Base-by-base conservation (phyloP, 164 flowering plant genomes). In the Kalanchoe fedtschenkoi region DNA sequence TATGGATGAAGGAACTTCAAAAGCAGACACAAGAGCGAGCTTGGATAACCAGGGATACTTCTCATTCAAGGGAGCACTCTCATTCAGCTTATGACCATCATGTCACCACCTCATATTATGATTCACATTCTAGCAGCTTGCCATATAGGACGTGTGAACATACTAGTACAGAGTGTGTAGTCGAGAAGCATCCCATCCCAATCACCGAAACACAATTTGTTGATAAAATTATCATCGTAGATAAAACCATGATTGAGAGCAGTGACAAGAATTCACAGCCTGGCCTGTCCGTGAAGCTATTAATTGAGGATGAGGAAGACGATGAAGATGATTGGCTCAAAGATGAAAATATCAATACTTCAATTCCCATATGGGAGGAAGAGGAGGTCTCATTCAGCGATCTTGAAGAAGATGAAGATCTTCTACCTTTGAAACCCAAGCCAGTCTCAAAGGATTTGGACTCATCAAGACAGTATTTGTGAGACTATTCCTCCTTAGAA, bases 381-480 rank as follows among this genome's bases (percentile, higher is more conserved):
- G 99, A 93, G 38, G 97, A 88, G 64, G 82, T 93, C 6, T 88
- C 99, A 19, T 93, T 93, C 68, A 93, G 87, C 67, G 91, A 83
- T 68, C 80, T 85, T 35, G 91, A 83, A 66, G 86, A 77, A 62
- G 81, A 78, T 55, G 74, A 60, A 46, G 76, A 76, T 60, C 56
- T 51, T 51, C 11, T 65, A 47, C 83, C 83, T n/a, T 15, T 66
- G 13, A 81, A 74, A 72, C 60, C 72, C 24, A 71, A 78, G 58
- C 33, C 30, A 14, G 63, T 63, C 15, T 65, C 68, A 38, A 63
- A 56, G 34, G 65, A 60, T 24, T 6, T 13, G 46, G 61, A 68
- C 44, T 47, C 38, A 47, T 35, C 54, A 55, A 43, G 28, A 13
- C 34, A 37, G 41, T 32, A 10, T 30, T 55, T 32, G 19, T 60